phyloP scores from a whole-genome alignment of 805 yeast species.

The Saccharomycopsis sp. region DNA sequence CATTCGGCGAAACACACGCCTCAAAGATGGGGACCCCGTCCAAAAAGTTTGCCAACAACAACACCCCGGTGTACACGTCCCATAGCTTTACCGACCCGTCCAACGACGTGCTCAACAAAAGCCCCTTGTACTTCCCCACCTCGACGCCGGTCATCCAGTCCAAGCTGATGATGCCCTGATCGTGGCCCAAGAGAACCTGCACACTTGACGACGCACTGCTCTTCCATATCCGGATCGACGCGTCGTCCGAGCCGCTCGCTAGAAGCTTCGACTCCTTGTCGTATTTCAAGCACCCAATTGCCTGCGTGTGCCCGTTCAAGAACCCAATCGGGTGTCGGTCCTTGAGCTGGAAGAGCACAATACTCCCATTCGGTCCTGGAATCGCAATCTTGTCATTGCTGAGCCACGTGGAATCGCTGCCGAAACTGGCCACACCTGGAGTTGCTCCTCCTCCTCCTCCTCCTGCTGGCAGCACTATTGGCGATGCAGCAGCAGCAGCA shows the following conservation, averaged over 20 bases:
- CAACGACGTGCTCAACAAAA: constrained; percentile 48
- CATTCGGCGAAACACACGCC: constrained; percentile 44
- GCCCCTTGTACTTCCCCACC: constrained; percentile 18
- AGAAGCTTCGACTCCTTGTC: constrained; percentile 44
- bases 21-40: constrained; percentile 49
- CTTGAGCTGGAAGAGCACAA: constrained; percentile 43
- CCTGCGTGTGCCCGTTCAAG: constrained; percentile 56
- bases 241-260: constrained; percentile 74
- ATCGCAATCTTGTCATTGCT: constrained; percentile 58
- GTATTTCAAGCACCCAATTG: constrained; percentile 48
- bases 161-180: constrained; percentile 46
- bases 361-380: constrained; percentile 49
- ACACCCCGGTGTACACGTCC: constrained; percentile 43
- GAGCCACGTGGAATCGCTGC: constrained; percentile 50
- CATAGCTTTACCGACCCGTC: constrained; percentile 67
- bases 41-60: constrained; percentile 30
- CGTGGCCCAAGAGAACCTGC: constrained; percentile 43
- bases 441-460: not conserved
- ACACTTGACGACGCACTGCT: constrained; percentile 49
- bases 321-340: constrained; percentile 41
- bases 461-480: too few species aligned
- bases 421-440: constrained; percentile 4
- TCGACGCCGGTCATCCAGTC: constrained; percentile 40
- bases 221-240: constrained; percentile 64
- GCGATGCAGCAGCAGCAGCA: too few species aligned